Evolutionary conservation across 345 rosid genomes (phyloP), one percentile per base, ranked within the genome.

Genomic region (Eucalyptus dawsonii): DNA sequence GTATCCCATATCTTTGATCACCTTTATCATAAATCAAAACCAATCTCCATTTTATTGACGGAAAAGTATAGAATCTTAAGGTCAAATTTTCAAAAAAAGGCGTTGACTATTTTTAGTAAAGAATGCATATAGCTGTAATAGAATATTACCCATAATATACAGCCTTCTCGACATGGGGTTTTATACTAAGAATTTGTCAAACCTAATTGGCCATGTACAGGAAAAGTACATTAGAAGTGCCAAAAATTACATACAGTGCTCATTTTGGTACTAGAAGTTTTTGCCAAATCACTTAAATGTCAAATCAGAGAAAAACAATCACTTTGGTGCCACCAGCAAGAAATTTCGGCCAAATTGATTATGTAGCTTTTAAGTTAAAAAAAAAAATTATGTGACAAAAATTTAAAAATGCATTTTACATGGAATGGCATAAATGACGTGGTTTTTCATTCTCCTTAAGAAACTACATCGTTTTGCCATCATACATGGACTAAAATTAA

Each of bases 201-300:
- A 56, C 62, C 0, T 56, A 56, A 22, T 56, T 56, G 13, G 62
- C 29, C 12, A 56, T 56, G 19, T 53, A 53, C 0, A 53, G 2
- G 22, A 2, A 19, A 53, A 53, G 10, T 19, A 53, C 10, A 53
- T 2, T 53, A 53, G 4, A 7, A 19, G 1, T 53, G 10, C 2
- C 2, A 1, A 53, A 53, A 53, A 9, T 53, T 53, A 19, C 19
- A 2, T 53, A 53, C 1, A 4, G 19, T 9, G 0, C 10, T 53
- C 0, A 53, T 2, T 19, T 53, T 19, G 2, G 0, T 53, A 53
- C 1, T 19, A 53, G 19, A 53, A 53, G 1, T 53, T 53, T 53
- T 1, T 2, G 1, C 0, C 4, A 0, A 0, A 7, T 53, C 24
- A 19, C 9, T 53, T 53, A 53, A 53, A 1, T 53, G 1, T 53